These are phyloP conservation scores for Haplographium delicatum DNA, from an alignment of 495 filamentous ascomycete species.

Conservation along the genomic window DNA sequence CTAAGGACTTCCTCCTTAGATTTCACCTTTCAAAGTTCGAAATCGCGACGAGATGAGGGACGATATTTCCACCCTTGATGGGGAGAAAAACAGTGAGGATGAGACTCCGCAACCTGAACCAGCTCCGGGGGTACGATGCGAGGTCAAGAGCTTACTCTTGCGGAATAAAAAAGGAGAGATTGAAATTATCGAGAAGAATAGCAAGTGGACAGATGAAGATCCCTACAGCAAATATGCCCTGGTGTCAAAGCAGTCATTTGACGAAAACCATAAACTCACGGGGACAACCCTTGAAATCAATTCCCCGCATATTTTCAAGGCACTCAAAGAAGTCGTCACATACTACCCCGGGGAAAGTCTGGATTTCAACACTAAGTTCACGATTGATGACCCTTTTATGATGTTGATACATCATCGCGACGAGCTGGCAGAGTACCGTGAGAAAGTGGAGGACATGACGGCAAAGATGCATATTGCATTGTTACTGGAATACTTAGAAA, in stretches of 20 bases:
- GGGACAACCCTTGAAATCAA: conserved; percentile 35
- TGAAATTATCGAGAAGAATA: conserved; percentile 11
- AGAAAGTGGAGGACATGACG: conserved; percentile 25
- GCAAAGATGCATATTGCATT: conserved; percentile 28
- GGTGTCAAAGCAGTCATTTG: conserved; percentile 5
- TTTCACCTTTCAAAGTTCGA: no score
- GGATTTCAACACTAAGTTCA: conserved; percentile 11
- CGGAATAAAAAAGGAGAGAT: conserved; percentile 8
- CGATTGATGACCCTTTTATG: conserved; percentile 22
- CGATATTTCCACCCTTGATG: not conserved
- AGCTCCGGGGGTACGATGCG: conserved; percentile 2
- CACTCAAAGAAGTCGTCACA: conserved; percentile 30
- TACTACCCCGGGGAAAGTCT: conserved; percentile 34
- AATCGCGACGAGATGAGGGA: not conserved
- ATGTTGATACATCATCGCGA: conserved; percentile 24
- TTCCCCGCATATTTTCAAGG: conserved; percentile 34
- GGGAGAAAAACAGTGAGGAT: not conserved
- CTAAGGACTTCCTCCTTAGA: no score
- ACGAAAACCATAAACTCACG: conserved; percentile 3
- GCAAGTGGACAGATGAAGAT: not conserved
- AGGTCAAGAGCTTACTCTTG: conserved; percentile 5
- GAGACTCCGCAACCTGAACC: not conserved
- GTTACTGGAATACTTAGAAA: conserved; percentile 27
- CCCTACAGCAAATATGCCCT: conserved; percentile 11
- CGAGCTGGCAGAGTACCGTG: conserved; percentile 30